Base-by-base conservation (phyloP, 768 basidiomycete genomes). In the Russula virescens region DNA sequence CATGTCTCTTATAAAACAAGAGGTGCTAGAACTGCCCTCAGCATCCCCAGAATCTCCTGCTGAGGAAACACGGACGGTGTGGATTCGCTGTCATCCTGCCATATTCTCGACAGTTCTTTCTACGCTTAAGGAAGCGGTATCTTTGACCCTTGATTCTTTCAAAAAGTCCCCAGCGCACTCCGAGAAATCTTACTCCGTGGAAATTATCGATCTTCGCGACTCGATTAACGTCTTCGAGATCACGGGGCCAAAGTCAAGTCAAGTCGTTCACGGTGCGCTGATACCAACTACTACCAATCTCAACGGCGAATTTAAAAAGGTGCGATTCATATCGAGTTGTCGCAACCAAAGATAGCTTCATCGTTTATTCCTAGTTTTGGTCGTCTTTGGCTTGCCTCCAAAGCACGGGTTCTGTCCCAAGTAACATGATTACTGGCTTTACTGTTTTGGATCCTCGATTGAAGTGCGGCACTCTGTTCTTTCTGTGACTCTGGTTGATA, bases 361-460 rank as follows among this genome's bases (percentile, higher is more conserved):
- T 16, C 54, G 42, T 59, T 52, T 42, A 42, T 11, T 58, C 58
- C 9, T 50, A 90, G 88, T 87, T 88, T 68, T 94, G 91, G 89
- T 73, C 76, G 16, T 77, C 78, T 0, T 74, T 96, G 48, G 74
- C 75, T 0, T 75, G 83, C 63, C 68, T 91, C 7, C 86, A 86
- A 62, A 82, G 84, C 18, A 75, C 92, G 18, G 86, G 79, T 0
- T 84, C 83, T 10, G 69, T 94, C 5, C 85, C 91, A 8, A 78
- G 85, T 46, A 89, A 87, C 2, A 89, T 89, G 80, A 75, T 92
- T 0, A 76, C 93, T 21, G 93, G 93, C 0, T 81, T 93, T 62
- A 86, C 79, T 45, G 89, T 93, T 0, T 75, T 88, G 43, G 96
- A 99, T 72, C 96, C 96, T 14, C 81, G 96, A 51, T 76, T 98